Evolutionary conservation across 2,329 filamentous ascomycete genomes (phyloP), one percentile per base, ranked within the genome.

Genomic region (Trichophyton mentagrophytes): DNA sequence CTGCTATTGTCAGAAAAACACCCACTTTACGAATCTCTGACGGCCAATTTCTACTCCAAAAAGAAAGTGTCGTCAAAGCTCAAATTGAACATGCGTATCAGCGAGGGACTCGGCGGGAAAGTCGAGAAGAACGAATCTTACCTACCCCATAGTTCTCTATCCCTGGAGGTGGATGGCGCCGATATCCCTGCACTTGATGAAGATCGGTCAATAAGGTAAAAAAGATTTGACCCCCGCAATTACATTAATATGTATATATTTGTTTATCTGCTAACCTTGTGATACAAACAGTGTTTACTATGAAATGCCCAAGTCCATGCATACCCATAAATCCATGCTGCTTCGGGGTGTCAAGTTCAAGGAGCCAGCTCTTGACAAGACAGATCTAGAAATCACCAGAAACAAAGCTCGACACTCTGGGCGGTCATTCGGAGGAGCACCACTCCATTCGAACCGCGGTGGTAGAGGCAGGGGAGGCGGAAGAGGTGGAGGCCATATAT

Each of bases 271-370:
- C 15, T 59, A 49, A 46, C 36, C 60, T 56, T 59, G 42, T 44
- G 11, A 22, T 6, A 11, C 7, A 25, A 6, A 51, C 65, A 95
- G 88, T 69, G 90, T 97, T 9, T 79, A 88, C 69, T 99, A 95
- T 70, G 84, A 90, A 51, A 87, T 96, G 75, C 91, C 92, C 0
- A 79, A 81, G 46, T 84, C 83, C 17, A 79, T 78, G 8, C 82
- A 89, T 67, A 78, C 84, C 3, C 93, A 99, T 76, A 96, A 96
- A 71, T 96, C 91, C 4, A 95, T 96, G 88, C 81, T 99, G 13
- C 80, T 99, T 40, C 86, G 90, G 2, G 93, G 93, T 11, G 85
- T 91, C 44, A 85, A 86, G 67, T 80, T 91, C 61, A 84, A 88
- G 3, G 76, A 80, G 1, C 84, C 89, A 1, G 86, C 84, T 8